Conservation (phyloP, 2,329 filamentous ascomycete genomes). For the Stenocarpella maydis region DNA sequence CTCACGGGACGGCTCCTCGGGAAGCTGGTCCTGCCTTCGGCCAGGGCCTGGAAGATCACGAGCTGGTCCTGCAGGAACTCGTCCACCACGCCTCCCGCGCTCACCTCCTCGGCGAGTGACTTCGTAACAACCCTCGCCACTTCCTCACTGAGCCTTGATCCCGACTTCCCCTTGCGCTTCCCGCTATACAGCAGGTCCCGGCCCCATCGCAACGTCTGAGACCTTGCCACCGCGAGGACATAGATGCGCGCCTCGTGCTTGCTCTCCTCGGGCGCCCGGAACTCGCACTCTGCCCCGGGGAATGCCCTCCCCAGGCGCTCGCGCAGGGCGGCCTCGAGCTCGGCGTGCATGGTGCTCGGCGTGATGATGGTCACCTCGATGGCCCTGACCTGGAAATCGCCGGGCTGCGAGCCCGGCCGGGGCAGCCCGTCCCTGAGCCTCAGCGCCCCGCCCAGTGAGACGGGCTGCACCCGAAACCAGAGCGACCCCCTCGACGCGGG, state of each 20-base stretch:
- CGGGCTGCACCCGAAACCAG: conserved; percentile 54
- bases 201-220: conserved; percentile 55
- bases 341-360: conserved; percentile 52
- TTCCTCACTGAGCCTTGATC: conserved; percentile 44
- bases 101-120: conserved; percentile 55
- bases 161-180: conserved; percentile 37
- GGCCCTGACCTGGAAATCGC: conserved; percentile 49
- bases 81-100: conserved; percentile 58
- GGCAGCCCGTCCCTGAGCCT: conserved; percentile 42
- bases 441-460: conserved; percentile 47
- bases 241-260: conserved; percentile 60
- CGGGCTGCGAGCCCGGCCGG: neutral
- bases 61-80: conserved; percentile 69
- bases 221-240: conserved; percentile 64
- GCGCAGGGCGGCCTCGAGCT: conserved; percentile 51
- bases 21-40: conserved; percentile 60
- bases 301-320: conserved; percentile 52
- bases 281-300: conserved; percentile 52
- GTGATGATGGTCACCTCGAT: conserved; percentile 62
- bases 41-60: conserved; percentile 66
- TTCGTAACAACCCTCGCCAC: conserved; percentile 56
- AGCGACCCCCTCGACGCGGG: conserved; percentile 49
- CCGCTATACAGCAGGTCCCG: conserved; percentile 52
- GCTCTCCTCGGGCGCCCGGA: conserved; percentile 60
- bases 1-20: conserved; percentile 37